A percentile compares a stretch with the other conserved stretches of the same genome.
phyloP scores from a whole-genome alignment of 2,329 filamentous ascomycete genomes.

The Huntiella moniliformis region DNA sequence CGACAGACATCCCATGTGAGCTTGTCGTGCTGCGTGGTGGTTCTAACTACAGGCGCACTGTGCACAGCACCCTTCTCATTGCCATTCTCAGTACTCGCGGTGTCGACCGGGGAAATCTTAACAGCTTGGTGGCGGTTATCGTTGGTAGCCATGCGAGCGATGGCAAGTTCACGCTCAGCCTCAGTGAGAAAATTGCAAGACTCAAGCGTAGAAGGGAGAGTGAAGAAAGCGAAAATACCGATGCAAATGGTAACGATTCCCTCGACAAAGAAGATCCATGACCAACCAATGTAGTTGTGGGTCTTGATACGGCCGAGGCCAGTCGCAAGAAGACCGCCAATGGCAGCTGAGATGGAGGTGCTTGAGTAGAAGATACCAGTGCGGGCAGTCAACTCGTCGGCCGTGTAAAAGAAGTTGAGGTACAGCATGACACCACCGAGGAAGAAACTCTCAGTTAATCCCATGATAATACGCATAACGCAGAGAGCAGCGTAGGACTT shows the following conservation, averaged over 20 bases:
- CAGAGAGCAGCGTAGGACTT: constrained; percentile 14
- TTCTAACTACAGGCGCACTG: neutral
- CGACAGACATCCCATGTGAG: constrained; percentile 6
- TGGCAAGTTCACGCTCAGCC: constrained; percentile 23
- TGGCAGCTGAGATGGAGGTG: constrained; percentile 47
- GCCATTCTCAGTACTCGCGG: neutral
- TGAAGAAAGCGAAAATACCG: constrained; percentile 18
- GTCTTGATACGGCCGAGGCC: constrained; percentile 23
- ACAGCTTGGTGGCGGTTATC: constrained; percentile 6
- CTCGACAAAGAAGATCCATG: constrained; percentile 29
- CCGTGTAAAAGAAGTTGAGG: constrained; percentile 16
- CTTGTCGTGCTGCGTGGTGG: constrained; percentile 1
- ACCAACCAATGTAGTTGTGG: constrained; percentile 22
- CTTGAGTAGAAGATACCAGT: constrained; percentile 28
- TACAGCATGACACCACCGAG: constrained; percentile 15
- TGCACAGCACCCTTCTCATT: neutral
- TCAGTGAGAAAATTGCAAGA: constrained; percentile 21
- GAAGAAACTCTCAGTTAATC: constrained; percentile 15
- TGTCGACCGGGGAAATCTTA: neutral
- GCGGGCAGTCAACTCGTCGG: constrained; percentile 14
- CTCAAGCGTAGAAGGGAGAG: constrained; percentile 22
- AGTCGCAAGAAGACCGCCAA: constrained; percentile 30
- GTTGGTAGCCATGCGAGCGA: constrained; percentile 13
- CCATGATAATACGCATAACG: constrained; percentile 14
- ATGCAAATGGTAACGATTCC: constrained; percentile 20